A percentile compares a stretch with the other conserved stretches of the same genome.
These are phyloP conservation scores for Dianthus caryophyllus DNA, from an alignment of 148 eudicot species.

Conservation along the genomic window DNA sequence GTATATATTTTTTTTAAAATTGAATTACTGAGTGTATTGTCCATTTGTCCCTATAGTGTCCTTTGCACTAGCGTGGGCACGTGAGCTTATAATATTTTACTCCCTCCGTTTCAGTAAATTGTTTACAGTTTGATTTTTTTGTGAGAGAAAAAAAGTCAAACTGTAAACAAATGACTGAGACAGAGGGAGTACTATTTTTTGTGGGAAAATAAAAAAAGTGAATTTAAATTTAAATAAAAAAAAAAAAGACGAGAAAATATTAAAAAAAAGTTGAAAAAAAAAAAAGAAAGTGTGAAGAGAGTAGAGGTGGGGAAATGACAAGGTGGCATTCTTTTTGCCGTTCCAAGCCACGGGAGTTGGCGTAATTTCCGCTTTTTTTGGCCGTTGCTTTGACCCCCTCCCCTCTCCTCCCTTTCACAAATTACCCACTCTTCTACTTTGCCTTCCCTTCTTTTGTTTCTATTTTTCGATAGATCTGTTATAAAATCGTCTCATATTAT, in stretches of 20 bases:
- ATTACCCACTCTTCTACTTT: neutral
- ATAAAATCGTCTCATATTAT: too few relatives aligned
- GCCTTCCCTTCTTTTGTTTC: neutral
- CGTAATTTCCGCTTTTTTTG: slow-evolving; percentile 42
- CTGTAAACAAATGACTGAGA: too few relatives aligned
- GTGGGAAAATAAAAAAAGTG: neutral
- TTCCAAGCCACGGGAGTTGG: slow-evolving; percentile 40
- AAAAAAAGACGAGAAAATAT: too few relatives aligned
- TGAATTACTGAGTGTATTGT: too few relatives aligned
- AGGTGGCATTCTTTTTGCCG: slow-evolving; percentile 39
- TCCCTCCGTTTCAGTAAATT: too few relatives aligned
- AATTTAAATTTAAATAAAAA: neutral
- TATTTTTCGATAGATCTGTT: too few relatives aligned
- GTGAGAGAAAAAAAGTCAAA: too few relatives aligned
- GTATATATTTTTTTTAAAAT: too few relatives aligned
- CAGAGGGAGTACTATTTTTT: neutral
- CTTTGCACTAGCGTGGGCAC: slow-evolving; percentile 19
- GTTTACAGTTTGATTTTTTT: too few relatives aligned
- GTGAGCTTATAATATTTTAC: slow-evolving; percentile 6
- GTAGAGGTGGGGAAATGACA: slow-evolving; percentile 9
- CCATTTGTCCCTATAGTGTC: slow-evolving; percentile 21
- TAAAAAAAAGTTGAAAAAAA: neutral
- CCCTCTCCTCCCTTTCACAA: too few relatives aligned
- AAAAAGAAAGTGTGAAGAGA: neutral
- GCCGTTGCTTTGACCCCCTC: slow-evolving; percentile 15